Base-by-base conservation (phyloP, 371 early-diverging fungal species). In the Mucor sp. region DNA sequence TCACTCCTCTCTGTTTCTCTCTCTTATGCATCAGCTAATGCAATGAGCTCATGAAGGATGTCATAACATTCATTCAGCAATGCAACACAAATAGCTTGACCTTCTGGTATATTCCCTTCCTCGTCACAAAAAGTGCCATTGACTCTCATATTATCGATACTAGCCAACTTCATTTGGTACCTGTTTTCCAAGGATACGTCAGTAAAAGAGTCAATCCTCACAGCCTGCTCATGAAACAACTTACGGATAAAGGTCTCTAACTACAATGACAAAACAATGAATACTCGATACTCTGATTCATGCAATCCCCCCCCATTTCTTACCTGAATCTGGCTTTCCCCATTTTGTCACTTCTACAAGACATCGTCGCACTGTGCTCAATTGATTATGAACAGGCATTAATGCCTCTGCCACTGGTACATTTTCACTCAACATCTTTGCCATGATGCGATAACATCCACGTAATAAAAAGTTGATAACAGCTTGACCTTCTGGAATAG, bases 21-120 rank as follows among this genome's bases (percentile, higher is more conserved):
- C 8, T 6, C 14, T 61, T 44, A 65, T 44, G 66, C 15, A 25
- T 70, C 70, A 60, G 62, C 70, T n/a, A 70, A 55, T 62, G 67
- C 67, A 65, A 89, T 89, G 11, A 94, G 74, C 63, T 92, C 94
- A 53, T 89, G 87, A 57, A 94, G 82, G 60, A 94, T 85, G 72
- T 95, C 95, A 65, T 95, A 94, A 70, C 96, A 95, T 74, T 95
- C 93, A 66, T 92, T 91, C 66, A 96, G 80, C 56, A 95, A 73
- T 21, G 91, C 91, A 71, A 91, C 89, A 59, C 95, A 90, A 27
- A 94, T 87, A 15, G 91, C 94, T 74, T 93, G 94, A 21, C 82
- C 97, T 78, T 94, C 94, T 9, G 95, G 94, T 25, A 94, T 83
- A 63, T 90, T 87, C 55, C 90, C 90, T 55, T 94, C 91, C 68